Conservation (phyloP, 1,284 basidiomycete species). For the Xerocomus amazonicus region DNA sequence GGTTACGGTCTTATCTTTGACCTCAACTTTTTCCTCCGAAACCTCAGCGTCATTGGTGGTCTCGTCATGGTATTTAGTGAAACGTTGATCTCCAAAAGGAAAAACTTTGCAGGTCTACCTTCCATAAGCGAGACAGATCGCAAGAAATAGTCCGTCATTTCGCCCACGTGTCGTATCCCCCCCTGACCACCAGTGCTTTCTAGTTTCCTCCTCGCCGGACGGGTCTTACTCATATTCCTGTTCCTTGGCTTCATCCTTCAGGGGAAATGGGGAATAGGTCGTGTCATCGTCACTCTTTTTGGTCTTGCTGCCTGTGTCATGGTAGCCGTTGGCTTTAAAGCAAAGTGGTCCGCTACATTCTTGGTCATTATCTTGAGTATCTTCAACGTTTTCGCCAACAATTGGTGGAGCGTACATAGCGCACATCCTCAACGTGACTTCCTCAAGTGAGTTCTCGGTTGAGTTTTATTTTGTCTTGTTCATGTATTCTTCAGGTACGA, state of each 20-base stretch:
- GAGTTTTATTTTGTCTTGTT: slow-evolving; percentile 10
- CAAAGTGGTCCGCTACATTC: slow-evolving; percentile 98
- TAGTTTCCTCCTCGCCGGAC: slow-evolving; percentile 95
- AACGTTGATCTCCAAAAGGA: slow-evolving; percentile 83
- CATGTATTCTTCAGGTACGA: slow-evolving; percentile 58
- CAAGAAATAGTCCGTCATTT: slow-evolving; percentile 85
- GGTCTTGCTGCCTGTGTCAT: slow-evolving; percentile 92
- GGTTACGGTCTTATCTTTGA: slow-evolving; percentile 96
- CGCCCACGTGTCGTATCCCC: slow-evolving; percentile 1
- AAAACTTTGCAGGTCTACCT: slow-evolving; percentile 90
- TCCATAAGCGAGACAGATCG: slow-evolving; percentile 91
- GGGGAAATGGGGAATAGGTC: slow-evolving; percentile 84
- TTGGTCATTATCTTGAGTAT: slow-evolving; percentile 87
- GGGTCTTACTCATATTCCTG: slow-evolving; percentile 97
- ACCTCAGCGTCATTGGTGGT: slow-evolving; percentile 88
- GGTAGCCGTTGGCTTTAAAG: slow-evolving; percentile 99
- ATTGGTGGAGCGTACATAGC: slow-evolving; percentile 96
- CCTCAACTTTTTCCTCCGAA: slow-evolving; percentile 98
- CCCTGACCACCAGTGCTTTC: slow-evolving; percentile 2
- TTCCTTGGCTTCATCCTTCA: slow-evolving; percentile 98
- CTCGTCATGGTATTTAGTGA: slow-evolving; percentile 98
- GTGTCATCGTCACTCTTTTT: slow-evolving; percentile 83
- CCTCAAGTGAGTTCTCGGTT: slow-evolving; percentile 65
- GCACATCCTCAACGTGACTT: slow-evolving; percentile 96
- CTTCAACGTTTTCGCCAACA: slow-evolving; percentile 99